Evolutionary conservation across 306 rosid genomes (phyloP), one percentile per base, ranked within the genome.

Genomic region (Styphnolobium japonicum): DNA sequence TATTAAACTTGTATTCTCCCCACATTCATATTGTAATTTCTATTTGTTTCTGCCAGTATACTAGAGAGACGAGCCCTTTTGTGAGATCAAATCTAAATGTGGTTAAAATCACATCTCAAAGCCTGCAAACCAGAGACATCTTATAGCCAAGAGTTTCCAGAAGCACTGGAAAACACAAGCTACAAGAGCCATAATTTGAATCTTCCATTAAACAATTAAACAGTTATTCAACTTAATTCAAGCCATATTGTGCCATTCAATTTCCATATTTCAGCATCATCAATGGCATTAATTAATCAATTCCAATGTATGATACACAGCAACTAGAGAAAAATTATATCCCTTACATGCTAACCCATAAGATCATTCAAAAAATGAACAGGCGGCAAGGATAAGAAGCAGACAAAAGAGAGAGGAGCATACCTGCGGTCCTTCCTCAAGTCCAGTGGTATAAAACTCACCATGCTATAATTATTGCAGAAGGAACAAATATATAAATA

Each of bases 391-490:
- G 40, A 70, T 21, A 39, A 2, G 37, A 8, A 42, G 58, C 37
- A 58, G 29, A 10, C 37, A 34, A 67, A 61, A 64, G 67, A 57
- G 11, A 61, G 23, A 82, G 51, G 72, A 67, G 53, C 2, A 6
- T 80, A 91, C 98, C 98, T 94, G 84, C 80, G 89, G 22, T 92
- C 91, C 85, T 91, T 89, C 90, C 93, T 91, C 95, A 92, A 85
- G 88, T 92, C 93, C 57, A 92, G 93, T 31, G 93, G 95, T 79
- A 91, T 52, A 82, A 94, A 92, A 84, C 93, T 92, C 86, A 89
- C 93, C 94, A 86, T 85, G 87, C 85, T 87, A 66, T 85, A 88
- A 33, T 84, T 90, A 33, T 85, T 10, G 48, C 43, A 76, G 46
- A 57, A 83, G 31, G 72, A 48, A 70, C n/a, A n/a, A n/a, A n/a